These are phyloP conservation scores for Phialocephala subalpina DNA, from an alignment of 2,329 filamentous ascomycete genomes.

Conservation along the genomic window DNA sequence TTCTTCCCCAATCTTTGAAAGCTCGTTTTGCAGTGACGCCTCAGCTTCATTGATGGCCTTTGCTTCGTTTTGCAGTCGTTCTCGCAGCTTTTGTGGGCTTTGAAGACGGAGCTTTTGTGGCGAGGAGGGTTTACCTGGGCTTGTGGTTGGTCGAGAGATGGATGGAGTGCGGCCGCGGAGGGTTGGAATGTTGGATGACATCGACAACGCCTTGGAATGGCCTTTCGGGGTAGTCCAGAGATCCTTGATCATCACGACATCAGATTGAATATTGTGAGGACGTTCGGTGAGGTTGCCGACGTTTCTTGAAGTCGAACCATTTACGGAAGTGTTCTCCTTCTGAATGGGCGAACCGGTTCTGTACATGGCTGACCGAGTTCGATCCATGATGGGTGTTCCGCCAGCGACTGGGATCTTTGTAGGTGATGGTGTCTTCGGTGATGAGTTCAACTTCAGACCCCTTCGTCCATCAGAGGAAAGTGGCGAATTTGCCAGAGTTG, in stretches of 20 bases:
- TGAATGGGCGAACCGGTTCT: conserved; percentile 38
- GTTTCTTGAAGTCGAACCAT: conserved; percentile 27
- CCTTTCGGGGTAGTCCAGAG: conserved; percentile 37
- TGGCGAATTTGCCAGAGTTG: conserved; percentile 56
- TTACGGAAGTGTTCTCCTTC: conserved; percentile 40
- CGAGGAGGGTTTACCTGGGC: conserved; percentile 34
- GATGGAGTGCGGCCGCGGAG: conserved; percentile 35
- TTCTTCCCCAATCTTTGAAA: conserved; percentile 83
- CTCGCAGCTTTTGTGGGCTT: conserved; percentile 78
- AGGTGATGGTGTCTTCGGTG: conserved; percentile 43
- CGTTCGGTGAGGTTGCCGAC: conserved; percentile 41
- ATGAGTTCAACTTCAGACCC: conserved; percentile 36
- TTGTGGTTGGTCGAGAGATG: conserved; percentile 32
- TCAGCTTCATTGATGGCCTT: conserved; percentile 76
- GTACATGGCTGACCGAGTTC: conserved; percentile 35
- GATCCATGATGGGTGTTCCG: conserved; percentile 35
- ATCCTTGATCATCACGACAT: conserved; percentile 38
- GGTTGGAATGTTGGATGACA: conserved; percentile 44
- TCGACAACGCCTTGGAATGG: conserved; percentile 38
- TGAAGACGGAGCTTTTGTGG: conserved; percentile 68
- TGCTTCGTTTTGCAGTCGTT: conserved; percentile 85
- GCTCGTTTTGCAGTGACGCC: conserved; percentile 74
- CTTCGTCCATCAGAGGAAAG: conserved; percentile 38
- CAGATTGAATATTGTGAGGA: conserved; percentile 41
- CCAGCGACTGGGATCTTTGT: conserved; percentile 42